Evolutionary conservation across 2,329 filamentous ascomycete genomes (phyloP), one percentile per base, ranked within the genome.

Genomic region (Xylaria sp.): DNA sequence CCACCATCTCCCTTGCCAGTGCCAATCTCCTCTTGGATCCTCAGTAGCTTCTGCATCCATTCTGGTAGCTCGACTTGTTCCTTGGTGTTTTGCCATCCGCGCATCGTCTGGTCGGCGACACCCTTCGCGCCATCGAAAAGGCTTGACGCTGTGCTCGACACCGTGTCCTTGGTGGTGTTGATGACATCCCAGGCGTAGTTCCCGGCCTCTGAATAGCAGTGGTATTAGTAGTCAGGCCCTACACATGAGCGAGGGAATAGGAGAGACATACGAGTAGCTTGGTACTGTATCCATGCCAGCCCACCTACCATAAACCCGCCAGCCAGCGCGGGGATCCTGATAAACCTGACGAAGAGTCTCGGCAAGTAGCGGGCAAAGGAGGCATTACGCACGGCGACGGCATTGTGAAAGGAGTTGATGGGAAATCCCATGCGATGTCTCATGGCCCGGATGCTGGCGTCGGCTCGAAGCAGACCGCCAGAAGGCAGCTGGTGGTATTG

Each of bases 201-300:
- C 57, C 84, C 82, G 13, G 84, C 82, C 84, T 86, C 84, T 85
- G 68, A 28, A 61, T 13, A 43, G 54, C 25, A 51, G 43, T 31
- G 7, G 15, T 62, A 20, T 71, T 62, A 69, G 69, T 51, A 55
- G 66, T 8, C n/a, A 8, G 48, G 25, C 18, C 25, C 25, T 20
- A 52, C 3, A 18, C 2, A n/a, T 13, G 23, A 18, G 49, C 12
- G 28, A 49, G 46, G 15, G 56, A 15, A 28, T 13, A 43, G 25
- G 43, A 36, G 15, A 41, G 69, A 87, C 92, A 71, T 87, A 94
- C 92, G 92, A 65, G 91, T 90, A 71, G 96, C 95, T 82, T 99
- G 96, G 79, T 99, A 98, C 79, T 99, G 96, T 58, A 99, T 83
- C 87, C 97, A 99, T 31, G 94, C 94, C 68, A 97, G 83, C 2